Percentiles rank a stretch among this genome's conserved stretches.
phyloP scores from a whole-genome alignment of 2,329 filamentous ascomycete genomes.

The Penicillium sumatraense region DNA sequence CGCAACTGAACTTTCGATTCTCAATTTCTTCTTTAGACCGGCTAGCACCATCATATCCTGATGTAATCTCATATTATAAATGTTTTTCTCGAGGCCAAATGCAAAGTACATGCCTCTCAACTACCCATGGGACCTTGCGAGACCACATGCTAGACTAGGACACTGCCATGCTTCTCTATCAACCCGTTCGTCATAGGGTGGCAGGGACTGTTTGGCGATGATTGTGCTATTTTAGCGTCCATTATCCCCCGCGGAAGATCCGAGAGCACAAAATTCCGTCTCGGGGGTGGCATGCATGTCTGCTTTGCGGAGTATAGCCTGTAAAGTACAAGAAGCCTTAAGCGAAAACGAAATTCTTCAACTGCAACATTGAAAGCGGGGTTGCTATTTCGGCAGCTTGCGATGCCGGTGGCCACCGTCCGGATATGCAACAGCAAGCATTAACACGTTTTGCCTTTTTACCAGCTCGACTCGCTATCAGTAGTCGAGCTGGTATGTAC shows the following conservation, averaged over 20 bases:
- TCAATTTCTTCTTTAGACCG: not conserved
- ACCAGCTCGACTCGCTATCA: not conserved
- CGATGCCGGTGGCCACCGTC: conserved; percentile 8
- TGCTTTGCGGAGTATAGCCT: not conserved
- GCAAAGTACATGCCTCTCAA: not conserved
- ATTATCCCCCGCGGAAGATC: not conserved
- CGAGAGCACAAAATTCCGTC: not conserved
- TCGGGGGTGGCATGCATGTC: not conserved
- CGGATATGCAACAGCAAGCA: not conserved
- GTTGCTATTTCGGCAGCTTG: not conserved
- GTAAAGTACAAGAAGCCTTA: not conserved
- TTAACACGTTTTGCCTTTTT: conserved; percentile 1
- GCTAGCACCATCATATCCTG: not conserved
- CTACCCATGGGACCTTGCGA: not conserved
- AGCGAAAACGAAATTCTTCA: conserved; percentile 2
- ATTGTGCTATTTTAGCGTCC: not conserved
- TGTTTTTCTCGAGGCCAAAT: not conserved
- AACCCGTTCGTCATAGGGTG: not conserved
- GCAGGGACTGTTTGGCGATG: too few relatives aligned
- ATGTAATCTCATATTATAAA: not conserved
- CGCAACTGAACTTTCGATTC: not conserved
- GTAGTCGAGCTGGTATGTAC: not conserved
- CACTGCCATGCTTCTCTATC: too few relatives aligned
- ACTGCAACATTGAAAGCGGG: conserved; percentile 2
- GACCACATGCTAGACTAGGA: not conserved